Percentiles rank a stretch among this genome's conserved stretches.
phyloP scores from a whole-genome alignment of 78 protist species.

The Tieghemostelium lacteum region DNA sequence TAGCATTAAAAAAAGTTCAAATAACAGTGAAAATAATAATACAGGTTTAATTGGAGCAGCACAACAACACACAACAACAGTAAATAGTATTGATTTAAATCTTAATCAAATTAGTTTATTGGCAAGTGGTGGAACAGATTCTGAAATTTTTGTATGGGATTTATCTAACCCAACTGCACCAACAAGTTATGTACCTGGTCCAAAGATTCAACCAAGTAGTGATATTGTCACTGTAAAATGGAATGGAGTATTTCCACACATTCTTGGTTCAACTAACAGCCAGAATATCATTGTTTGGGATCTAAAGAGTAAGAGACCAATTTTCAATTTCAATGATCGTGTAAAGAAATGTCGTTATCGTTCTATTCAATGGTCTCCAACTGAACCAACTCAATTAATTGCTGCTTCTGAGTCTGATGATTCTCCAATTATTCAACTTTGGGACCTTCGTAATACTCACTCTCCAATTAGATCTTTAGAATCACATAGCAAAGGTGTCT shows the following conservation, averaged over 20 bases:
- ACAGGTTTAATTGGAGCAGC: conserved; percentile 72
- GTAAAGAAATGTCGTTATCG: conserved; percentile 36
- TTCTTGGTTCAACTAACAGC: conserved; percentile 86
- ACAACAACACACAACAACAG: conserved; percentile 83
- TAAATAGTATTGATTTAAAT: conserved; percentile 89
- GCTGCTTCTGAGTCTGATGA: conserved; percentile 94
- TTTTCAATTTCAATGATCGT: conserved; percentile 78
- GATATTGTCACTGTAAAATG: conserved; percentile 93
- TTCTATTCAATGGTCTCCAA: conserved; percentile 94
- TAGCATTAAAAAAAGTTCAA: neutral
- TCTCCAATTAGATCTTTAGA: conserved; percentile 81
- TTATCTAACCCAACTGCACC: conserved; percentile 81
- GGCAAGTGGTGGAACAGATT: conserved; percentile 91
- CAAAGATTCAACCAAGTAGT: conserved; percentile 11
- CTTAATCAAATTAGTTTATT: conserved; percentile 76
- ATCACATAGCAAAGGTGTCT: conserved; percentile 92
- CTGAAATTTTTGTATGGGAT: conserved; percentile 87
- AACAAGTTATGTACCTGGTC: conserved; percentile 67
- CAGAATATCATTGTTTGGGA: conserved; percentile 93
- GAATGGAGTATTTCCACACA: conserved; percentile 93
- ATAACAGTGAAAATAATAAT: no score
- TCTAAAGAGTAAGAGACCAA: conserved; percentile 80
- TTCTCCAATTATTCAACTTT: conserved; percentile 91
- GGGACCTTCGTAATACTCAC: conserved; percentile 93
- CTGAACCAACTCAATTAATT: conserved; percentile 88